phyloP scores from a whole-genome alignment of 2,329 filamentous ascomycete species.

The Chaetomium olivaceum region DNA sequence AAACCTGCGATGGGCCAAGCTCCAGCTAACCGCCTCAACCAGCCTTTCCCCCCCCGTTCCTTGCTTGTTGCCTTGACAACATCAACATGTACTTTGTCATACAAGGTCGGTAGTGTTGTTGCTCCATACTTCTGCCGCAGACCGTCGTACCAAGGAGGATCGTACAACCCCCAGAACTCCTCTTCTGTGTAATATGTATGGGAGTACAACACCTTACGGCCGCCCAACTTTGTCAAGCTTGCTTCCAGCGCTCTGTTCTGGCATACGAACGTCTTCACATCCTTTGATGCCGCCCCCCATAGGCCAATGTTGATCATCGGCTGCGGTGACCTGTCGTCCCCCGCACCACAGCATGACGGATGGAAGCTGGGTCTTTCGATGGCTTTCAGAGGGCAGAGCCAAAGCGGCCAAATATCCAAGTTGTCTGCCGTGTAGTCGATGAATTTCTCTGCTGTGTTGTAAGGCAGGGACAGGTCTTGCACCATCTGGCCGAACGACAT shows the following conservation, averaged over 20 bases:
- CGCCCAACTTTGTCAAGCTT: not conserved
- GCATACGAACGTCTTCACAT: not conserved
- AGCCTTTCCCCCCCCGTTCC: not conserved
- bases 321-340: not conserved
- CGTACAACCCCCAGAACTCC: conserved; percentile 12
- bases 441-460: not conserved
- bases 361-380: not conserved
- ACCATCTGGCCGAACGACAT: not conserved
- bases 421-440: not conserved
- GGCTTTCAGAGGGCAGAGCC: not conserved
- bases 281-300: not conserved
- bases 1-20: conserved; percentile 1
- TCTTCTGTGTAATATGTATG: conserved; percentile 7
- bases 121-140: conserved; percentile 5
- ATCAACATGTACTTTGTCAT: conserved; percentile 2
- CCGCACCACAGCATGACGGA: not conserved
- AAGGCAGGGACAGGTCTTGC: conserved; percentile 10
- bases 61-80: not conserved
- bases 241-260: conserved; percentile 1
- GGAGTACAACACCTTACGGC: conserved; percentile 10
- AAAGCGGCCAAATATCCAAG: conserved; percentile 11
- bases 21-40: not conserved
- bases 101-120: not conserved
- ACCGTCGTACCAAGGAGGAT: not conserved
- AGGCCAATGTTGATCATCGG: conserved; percentile 10